Evolutionary conservation across 2,329 filamentous ascomycete species (phyloP).

Genomic region (Colletotrichum horii): DNA sequence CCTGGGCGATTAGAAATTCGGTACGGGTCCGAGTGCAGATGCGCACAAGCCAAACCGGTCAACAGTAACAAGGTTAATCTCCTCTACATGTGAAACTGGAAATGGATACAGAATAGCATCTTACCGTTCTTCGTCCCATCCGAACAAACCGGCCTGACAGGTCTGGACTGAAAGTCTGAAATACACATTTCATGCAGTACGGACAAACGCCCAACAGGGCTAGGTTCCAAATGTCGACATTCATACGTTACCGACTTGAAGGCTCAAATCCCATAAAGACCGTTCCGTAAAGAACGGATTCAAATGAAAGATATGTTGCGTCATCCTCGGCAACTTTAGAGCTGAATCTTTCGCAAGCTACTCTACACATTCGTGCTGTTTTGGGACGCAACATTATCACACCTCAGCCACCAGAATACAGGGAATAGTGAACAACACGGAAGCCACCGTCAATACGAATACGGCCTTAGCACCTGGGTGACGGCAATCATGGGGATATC

Average conservation of each 20-base stretch:
- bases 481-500: background rate
- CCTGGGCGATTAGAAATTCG: background rate
- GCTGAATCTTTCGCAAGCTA: background rate
- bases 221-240: background rate
- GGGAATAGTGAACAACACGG: too few species aligned
- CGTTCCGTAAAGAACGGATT: background rate
- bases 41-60: background rate
- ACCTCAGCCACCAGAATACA: too few species aligned
- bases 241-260: background rate
- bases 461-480: background rate
- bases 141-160: background rate
- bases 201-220: background rate
- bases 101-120: background rate
- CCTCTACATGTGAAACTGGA: background rate
- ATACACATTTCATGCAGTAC: background rate
- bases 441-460: background rate
- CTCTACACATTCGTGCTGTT: background rate
- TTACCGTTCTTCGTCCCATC: background rate
- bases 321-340: accelerated
- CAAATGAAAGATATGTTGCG: background rate
- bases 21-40: background rate
- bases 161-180: background rate
- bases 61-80: background rate
- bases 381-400: background rate
- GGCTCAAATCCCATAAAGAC: background rate